Evolutionary conservation across 129 eudicot genomes (phyloP).

Genomic region (Pittosporum tobira): DNA sequence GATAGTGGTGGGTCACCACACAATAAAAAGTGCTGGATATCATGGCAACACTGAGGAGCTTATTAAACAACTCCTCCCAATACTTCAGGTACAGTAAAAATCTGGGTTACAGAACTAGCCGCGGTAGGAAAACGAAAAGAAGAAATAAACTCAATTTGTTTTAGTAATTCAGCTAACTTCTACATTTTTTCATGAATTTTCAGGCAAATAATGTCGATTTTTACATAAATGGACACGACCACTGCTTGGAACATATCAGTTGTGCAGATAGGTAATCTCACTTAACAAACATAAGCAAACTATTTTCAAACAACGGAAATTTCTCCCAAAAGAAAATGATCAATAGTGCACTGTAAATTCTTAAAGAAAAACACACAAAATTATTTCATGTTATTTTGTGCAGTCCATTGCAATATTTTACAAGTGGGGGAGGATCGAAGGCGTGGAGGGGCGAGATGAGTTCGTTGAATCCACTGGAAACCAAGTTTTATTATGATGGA

Average conservation of each 20-base stretch:
- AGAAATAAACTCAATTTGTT: not conserved
- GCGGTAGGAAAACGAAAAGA: not conserved
- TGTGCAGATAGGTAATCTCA: slow-evolving; percentile 42
- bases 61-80: slow-evolving; percentile 52
- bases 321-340: no score
- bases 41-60: slow-evolving; percentile 74
- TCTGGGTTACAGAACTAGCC: not conserved
- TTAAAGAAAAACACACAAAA: no score
- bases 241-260: slow-evolving; percentile 74
- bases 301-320: not conserved
- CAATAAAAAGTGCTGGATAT: slow-evolving; percentile 55
- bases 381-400: slow-evolving; percentile 4
- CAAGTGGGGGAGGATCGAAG: slow-evolving; percentile 96
- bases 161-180: not conserved
- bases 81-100: slow-evolving; percentile 42
- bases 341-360: not conserved
- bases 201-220: slow-evolving; percentile 78
- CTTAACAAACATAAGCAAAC: not conserved
- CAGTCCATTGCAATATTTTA: slow-evolving; percentile 67
- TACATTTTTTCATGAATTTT: not conserved
- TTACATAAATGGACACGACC: slow-evolving; percentile 90
- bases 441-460: slow-evolving; percentile 67
- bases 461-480: slow-evolving; percentile 30
- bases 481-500: slow-evolving; percentile 78
- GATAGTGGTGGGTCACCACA: slow-evolving; percentile 79